A percentile compares a stretch with the other conserved stretches of the same genome.
phyloP scores from a whole-genome alignment of 2,329 filamentous ascomycete genomes.

The Acephala macrosclerotiorum region DNA sequence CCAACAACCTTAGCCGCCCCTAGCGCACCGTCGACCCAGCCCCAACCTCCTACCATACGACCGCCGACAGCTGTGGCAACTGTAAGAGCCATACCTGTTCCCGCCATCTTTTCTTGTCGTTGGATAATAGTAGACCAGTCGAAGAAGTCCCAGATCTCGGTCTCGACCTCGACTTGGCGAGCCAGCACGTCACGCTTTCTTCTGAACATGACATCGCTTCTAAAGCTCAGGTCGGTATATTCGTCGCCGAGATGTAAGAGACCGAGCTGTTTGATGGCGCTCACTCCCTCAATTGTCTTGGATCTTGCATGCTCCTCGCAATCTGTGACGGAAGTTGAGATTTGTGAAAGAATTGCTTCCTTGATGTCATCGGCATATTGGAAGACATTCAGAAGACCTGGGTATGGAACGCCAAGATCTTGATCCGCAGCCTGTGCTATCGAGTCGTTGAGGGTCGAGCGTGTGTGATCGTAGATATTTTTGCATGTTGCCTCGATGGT shows the following conservation, averaged over 20 bases:
- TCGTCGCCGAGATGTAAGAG: conserved; percentile 88
- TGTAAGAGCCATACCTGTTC: conserved; percentile 93
- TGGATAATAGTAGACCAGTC: conserved; percentile 85
- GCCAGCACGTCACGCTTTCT: conserved; percentile 82
- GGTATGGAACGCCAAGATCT: conserved; percentile 85
- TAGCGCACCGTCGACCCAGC: conserved; percentile 89
- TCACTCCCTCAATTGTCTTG: conserved; percentile 82
- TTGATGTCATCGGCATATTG: conserved; percentile 94
- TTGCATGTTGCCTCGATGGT: conserved; percentile 86
- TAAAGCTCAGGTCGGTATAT: conserved; percentile 86
- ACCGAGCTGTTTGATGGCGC: conserved; percentile 86
- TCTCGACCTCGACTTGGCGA: conserved; percentile 84
- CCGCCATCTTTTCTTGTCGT: conserved; percentile 91
- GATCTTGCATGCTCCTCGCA: conserved; percentile 88
- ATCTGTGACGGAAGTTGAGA: conserved; percentile 76
- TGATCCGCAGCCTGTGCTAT: conserved; percentile 80
- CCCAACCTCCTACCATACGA: conserved; percentile 80
- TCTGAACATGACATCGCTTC: conserved; percentile 92
- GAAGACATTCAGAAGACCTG: conserved; percentile 84
- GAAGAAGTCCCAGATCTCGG: conserved; percentile 93
- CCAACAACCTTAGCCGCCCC: conserved; percentile 83
- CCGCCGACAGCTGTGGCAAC: conserved; percentile 86
- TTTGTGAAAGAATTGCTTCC: conserved; percentile 87
- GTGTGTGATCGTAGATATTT: conserved; percentile 85
- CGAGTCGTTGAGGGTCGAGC: conserved; percentile 75